Evolutionary conservation across 2,329 filamentous ascomycete genomes (phyloP).

Genomic region (Arthrobotrys entomopaga): DNA sequence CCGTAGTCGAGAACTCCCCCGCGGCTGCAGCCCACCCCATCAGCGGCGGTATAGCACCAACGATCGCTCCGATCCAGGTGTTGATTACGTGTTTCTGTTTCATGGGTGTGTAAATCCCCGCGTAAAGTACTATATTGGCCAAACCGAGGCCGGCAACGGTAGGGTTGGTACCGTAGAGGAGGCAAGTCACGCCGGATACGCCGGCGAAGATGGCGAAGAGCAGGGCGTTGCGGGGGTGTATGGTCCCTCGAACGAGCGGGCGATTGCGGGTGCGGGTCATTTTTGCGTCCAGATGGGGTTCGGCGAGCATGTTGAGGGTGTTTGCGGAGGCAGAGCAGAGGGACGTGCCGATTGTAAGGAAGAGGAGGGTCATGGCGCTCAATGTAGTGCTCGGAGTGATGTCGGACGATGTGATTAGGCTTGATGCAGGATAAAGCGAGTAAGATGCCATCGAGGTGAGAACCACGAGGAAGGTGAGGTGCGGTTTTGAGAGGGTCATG

Average conservation of each 20-base stretch:
- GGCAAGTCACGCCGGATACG: slow-evolving; percentile 72
- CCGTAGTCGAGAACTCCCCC: slow-evolving; percentile 75
- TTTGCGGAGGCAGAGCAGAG: slow-evolving; percentile 92
- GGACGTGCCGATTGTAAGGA: slow-evolving; percentile 88
- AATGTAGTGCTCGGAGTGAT: slow-evolving; percentile 78
- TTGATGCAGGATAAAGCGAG: slow-evolving; percentile 89
- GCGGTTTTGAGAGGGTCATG: slow-evolving; percentile 93
- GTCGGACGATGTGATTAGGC: slow-evolving; percentile 76
- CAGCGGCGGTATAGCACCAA: slow-evolving; percentile 90
- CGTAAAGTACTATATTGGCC: slow-evolving; percentile 87
- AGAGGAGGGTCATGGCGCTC: slow-evolving; percentile 88
- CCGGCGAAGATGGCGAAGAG: slow-evolving; percentile 82
- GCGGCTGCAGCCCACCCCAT: slow-evolving; percentile 99
- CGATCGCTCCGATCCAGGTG: slow-evolving; percentile 92
- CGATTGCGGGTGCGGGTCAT: slow-evolving; percentile 95
- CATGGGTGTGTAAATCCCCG: slow-evolving; percentile 89
- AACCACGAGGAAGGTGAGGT: slow-evolving; percentile 88
- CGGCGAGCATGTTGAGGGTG: slow-evolving; percentile 96
- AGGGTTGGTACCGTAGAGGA: slow-evolving; percentile 92
- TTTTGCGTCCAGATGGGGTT: slow-evolving; percentile 85
- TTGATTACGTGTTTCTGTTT: slow-evolving; percentile 88
- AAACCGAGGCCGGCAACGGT: slow-evolving; percentile 87
- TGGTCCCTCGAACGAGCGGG: slow-evolving; percentile 82
- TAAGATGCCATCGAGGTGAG: slow-evolving; percentile 91
- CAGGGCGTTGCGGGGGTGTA: slow-evolving; percentile 76